These are phyloP conservation scores for Cystofilobasidium macerans DNA, from an alignment of 768 basidiomycete genomes.

Conservation along the genomic window DNA sequence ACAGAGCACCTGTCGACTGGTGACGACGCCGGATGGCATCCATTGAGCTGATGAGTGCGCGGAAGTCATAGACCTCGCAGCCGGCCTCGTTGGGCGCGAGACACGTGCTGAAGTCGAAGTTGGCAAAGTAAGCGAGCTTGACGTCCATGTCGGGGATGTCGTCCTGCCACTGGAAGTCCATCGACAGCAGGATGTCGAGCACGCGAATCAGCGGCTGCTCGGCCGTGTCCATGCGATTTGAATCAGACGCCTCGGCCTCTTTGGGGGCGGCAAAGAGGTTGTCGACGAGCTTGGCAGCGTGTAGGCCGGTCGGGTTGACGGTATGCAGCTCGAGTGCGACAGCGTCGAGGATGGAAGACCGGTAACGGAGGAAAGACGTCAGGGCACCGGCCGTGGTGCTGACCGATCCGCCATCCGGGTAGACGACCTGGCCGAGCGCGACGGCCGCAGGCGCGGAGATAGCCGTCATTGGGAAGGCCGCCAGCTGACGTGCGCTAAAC, in stretches of 20 bases:
- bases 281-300: conserved; percentile 59
- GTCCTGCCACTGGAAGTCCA: conserved; percentile 83
- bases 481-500: conserved; percentile 79
- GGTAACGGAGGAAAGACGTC: conserved; percentile 64
- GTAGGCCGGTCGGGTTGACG: conserved; percentile 59
- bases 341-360: conserved; percentile 74
- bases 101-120: conserved; percentile 60
- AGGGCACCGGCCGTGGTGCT: conserved; percentile 48
- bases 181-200: conserved; percentile 74
- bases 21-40: conserved; percentile 50
- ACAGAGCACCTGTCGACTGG: conserved; percentile 55
- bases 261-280: conserved; percentile 56
- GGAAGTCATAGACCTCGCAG: conserved; percentile 71
- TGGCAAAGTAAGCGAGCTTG: conserved; percentile 48
- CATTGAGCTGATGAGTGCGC: conserved; percentile 60
- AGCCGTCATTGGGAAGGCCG: conserved; percentile 53
- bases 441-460: conserved; percentile 45
- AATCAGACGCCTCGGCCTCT: conserved; percentile 38
- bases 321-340: conserved; percentile 80
- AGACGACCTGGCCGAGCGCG: conserved; percentile 50
- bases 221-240: conserved; percentile 30
- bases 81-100: conserved; percentile 56
- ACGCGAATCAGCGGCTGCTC: conserved; percentile 68
- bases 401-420: conserved; percentile 59
- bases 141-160: conserved; percentile 52